phyloP scores from a whole-genome alignment of 345 rosid genomes.

The Eutrema yunnanense region DNA sequence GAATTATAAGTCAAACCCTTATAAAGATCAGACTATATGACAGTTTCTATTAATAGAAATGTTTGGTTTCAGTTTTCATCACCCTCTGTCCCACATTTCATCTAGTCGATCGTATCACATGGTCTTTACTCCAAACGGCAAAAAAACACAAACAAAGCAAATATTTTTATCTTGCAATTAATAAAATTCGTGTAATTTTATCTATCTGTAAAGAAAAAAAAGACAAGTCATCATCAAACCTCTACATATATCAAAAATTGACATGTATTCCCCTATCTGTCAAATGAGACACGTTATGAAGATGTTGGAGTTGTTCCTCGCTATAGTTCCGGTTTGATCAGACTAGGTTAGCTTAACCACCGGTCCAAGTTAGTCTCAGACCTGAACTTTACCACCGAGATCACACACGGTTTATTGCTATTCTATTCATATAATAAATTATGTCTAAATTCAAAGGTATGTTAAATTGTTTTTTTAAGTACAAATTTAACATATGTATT shows the following conservation, averaged over 20 bases:
- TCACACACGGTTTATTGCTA: background rate
- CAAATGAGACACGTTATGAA: slow-evolving; percentile 5
- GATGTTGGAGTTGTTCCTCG: background rate
- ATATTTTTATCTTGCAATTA: background rate
- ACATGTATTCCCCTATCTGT: slow-evolving; percentile 24
- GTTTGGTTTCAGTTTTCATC: background rate
- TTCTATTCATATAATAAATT: too few relatives aligned
- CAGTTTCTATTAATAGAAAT: background rate
- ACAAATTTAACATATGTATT: too few relatives aligned
- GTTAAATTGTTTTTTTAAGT: too few relatives aligned
- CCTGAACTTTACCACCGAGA: background rate
- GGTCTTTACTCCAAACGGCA: background rate
- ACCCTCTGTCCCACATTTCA: background rate
- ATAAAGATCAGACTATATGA: background rate
- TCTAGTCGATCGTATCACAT: background rate
- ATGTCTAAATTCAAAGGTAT: too few relatives aligned
- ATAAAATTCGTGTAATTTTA: too few relatives aligned
- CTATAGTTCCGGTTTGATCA: background rate
- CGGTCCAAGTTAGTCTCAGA: background rate
- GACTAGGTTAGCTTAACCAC: background rate
- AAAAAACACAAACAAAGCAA: background rate
- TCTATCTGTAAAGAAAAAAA: too few relatives aligned
- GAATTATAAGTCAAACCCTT: slow-evolving; percentile 6
- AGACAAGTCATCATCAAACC: too few relatives aligned
- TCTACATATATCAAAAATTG: too few relatives aligned